Conservation (phyloP, 1,284 basidiomycete genomes). For the Phaffia rhodozyma region DNA sequence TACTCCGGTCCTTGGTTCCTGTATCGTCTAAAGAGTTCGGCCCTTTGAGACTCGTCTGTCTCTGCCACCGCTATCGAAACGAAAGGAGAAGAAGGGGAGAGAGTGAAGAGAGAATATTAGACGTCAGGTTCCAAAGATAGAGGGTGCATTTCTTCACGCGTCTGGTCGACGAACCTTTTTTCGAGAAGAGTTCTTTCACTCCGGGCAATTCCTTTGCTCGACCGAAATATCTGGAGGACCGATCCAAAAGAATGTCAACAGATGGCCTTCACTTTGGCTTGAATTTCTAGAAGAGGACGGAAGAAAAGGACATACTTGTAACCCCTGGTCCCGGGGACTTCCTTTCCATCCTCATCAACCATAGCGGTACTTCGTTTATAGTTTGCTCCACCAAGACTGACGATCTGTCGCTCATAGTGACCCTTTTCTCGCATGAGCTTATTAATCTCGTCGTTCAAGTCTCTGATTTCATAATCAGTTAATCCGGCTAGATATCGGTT, state of each 20-base stretch:
- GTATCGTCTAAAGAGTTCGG: slow-evolving; percentile 76
- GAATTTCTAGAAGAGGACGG: not conserved
- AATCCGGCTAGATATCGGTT: slow-evolving; percentile 52
- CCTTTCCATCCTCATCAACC: slow-evolving; percentile 84
- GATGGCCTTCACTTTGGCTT: not conserved
- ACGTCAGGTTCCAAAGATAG: not conserved
- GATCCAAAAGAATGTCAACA: not conserved
- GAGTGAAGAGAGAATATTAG: not conserved
- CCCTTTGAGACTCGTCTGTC: slow-evolving; percentile 59
- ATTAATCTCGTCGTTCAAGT: slow-evolving; percentile 97
- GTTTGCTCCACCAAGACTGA: slow-evolving; percentile 89
- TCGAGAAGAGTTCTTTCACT: slow-evolving; percentile 82
- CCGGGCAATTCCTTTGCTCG: slow-evolving; percentile 93
- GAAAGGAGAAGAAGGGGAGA: not conserved
- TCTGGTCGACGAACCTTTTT: slow-evolving; percentile 46
- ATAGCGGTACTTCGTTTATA: slow-evolving; percentile 77
- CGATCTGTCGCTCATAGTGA: slow-evolving; percentile 96
- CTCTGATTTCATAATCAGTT: slow-evolving; percentile 91
- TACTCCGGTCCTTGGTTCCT: slow-evolving; percentile 76
- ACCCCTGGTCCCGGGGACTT: slow-evolving; percentile 91
- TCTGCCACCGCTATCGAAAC: slow-evolving; percentile 48
- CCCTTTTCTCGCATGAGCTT: slow-evolving; percentile 85
- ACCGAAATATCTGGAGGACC: slow-evolving; percentile 69
- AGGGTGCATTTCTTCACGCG: not conserved
- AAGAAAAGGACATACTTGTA: slow-evolving; percentile 65